Percentiles rank a stretch among this genome's conserved stretches.
Evolutionary conservation across 176 grass and related monocot species (phyloP).

Genomic region (barley (Hordeum vulgare)): DNA sequence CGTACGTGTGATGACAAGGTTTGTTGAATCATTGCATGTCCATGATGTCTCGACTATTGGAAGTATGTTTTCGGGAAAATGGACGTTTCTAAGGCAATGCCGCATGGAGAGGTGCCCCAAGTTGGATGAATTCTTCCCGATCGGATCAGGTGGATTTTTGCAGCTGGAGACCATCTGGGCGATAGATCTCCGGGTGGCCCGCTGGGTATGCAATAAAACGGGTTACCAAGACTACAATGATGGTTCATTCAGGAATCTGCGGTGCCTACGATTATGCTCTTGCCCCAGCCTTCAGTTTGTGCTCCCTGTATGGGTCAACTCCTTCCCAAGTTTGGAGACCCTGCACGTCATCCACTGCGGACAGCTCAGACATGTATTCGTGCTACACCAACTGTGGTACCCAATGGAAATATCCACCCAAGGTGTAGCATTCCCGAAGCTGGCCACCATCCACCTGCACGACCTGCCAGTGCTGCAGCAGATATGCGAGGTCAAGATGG

Average conservation of each 20-base stretch:
- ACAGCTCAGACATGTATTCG: not conserved
- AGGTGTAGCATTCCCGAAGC: not conserved
- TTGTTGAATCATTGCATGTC: not conserved
- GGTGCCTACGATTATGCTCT: too few species aligned
- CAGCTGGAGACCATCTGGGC: not conserved
- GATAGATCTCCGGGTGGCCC: not conserved
- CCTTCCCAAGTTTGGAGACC: not conserved
- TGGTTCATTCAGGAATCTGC: too few species aligned
- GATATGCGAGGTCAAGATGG: not conserved
- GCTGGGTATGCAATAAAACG: not conserved
- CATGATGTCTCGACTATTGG: not conserved
- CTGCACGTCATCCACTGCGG: not conserved
- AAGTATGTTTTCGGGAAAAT: not conserved
- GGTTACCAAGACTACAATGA: fast-evolving
- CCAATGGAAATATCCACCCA: fast-evolving
- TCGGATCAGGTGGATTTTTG: fast-evolving
- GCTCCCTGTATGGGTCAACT: not conserved
- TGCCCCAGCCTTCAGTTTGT: not conserved
- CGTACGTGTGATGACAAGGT: fast-evolving
- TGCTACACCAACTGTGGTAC: not conserved
- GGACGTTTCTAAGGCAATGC: not conserved
- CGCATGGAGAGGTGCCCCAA: slow-evolving; percentile 4
- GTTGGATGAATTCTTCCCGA: not conserved
- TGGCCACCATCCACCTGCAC: not conserved
- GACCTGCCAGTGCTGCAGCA: not conserved